Conservation (phyloP, 306 rosid species). For the Acacia crassicarpa region DNA sequence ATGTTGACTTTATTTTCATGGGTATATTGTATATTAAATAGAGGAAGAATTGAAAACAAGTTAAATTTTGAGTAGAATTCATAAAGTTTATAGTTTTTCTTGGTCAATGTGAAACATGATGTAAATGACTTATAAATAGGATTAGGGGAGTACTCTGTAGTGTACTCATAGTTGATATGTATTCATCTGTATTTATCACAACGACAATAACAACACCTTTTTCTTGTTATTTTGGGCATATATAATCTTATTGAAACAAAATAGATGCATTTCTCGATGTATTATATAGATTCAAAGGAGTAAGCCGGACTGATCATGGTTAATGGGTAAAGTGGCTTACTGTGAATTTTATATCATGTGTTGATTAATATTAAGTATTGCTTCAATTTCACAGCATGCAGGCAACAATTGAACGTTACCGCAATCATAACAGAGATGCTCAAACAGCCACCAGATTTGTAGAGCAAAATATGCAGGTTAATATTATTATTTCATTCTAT, state of each 20-base stretch:
- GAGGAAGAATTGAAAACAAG: no score
- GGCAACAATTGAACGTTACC: conserved; percentile 51
- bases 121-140: no score
- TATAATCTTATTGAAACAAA: neutral
- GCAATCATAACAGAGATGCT: conserved; percentile 37
- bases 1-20: no score
- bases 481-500: neutral
- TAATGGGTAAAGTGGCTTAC: neutral
- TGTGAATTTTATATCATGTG: neutral
- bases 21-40: no score
- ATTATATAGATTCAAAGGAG: neutral
- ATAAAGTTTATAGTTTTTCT: no score
- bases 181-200: no score
- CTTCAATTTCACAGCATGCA: neutral
- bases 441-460: conserved; percentile 28
- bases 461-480: conserved; percentile 51
- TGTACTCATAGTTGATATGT: no score
- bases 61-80: no score
- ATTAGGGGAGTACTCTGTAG: no score
- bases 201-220: neutral
- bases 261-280: neutral
- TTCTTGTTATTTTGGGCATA: neutral
- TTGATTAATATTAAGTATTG: neutral
- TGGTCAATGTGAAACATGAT: no score
- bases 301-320: neutral